A percentile compares a stretch with the other conserved stretches of the same genome.
Conservation (phyloP, 202 grass and related monocot species). For the Eragrostis tef region DNA sequence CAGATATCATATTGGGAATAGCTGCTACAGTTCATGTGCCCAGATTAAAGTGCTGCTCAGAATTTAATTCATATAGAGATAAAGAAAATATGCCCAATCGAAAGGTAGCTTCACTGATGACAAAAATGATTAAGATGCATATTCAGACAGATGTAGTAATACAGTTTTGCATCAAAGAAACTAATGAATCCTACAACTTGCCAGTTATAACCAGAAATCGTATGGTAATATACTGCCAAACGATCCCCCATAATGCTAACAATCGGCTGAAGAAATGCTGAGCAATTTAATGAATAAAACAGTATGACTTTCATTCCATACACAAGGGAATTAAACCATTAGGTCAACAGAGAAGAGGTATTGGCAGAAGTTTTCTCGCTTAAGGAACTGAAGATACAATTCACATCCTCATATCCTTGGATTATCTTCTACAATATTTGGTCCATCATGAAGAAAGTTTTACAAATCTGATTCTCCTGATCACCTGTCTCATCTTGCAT, state of each 20-base stretch:
- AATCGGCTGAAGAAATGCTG: not conserved
- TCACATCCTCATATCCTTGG: not conserved
- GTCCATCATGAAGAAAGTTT: not conserved
- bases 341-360: not conserved
- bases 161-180: not conserved
- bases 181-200: not conserved
- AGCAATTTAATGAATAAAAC: conserved; percentile 13
- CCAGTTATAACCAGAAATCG: not conserved
- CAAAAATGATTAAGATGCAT: not conserved
- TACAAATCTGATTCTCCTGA: not conserved
- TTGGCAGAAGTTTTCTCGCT: not conserved
- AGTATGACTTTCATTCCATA: conserved; percentile 17
- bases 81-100: not conserved
- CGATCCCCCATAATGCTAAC: not conserved
- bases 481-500: not conserved
- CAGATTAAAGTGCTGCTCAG: not conserved
- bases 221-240: not conserved
- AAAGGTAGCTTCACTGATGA: not conserved
- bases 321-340: not conserved
- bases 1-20: not conserved
- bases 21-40: not conserved
- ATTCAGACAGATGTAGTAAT: not conserved
- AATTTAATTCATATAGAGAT: not conserved
- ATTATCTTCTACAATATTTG: not conserved
- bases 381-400: not conserved